Percentiles rank a stretch among this genome's conserved stretches.
Evolutionary conservation across 257 asterid species (phyloP).

Genomic region (Fraxinus americana): DNA sequence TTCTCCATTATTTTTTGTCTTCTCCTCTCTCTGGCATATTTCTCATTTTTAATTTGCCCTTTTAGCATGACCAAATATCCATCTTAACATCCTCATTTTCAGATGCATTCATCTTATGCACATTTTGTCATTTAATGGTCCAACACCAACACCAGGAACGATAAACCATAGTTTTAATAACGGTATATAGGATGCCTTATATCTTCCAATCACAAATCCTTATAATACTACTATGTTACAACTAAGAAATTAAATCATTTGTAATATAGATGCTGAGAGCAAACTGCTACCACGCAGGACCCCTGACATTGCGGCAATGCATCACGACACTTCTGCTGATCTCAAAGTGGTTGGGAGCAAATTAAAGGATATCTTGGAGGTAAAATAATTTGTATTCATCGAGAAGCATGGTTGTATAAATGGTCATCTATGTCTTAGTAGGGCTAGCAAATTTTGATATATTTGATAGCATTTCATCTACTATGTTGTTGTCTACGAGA

Average conservation of each 20-base stretch:
- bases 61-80: background rate
- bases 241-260: conserved; percentile 6
- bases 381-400: conserved; percentile 19
- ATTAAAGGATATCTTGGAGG: conserved; percentile 79
- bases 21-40: background rate
- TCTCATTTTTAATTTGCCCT: background rate
- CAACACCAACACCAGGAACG: too few relatives aligned
- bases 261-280: conserved; percentile 8
- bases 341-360: conserved; percentile 77
- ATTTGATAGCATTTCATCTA: background rate
- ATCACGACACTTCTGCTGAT: conserved; percentile 79
- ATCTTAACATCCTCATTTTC: background rate
- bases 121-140: background rate
- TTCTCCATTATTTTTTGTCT: background rate
- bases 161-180: background rate
- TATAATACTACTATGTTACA: background rate
- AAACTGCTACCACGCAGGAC: conserved; percentile 49
- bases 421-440: background rate
- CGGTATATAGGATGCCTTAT: background rate
- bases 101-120: background rate
- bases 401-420: background rate
- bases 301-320: conserved; percentile 80
- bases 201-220: background rate
- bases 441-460: background rate
- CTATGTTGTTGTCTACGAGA: background rate